Percentiles rank a stretch among this genome's conserved stretches.
phyloP scores from a whole-genome alignment of 805 yeast species.

The Monosporozyma siamensis region DNA sequence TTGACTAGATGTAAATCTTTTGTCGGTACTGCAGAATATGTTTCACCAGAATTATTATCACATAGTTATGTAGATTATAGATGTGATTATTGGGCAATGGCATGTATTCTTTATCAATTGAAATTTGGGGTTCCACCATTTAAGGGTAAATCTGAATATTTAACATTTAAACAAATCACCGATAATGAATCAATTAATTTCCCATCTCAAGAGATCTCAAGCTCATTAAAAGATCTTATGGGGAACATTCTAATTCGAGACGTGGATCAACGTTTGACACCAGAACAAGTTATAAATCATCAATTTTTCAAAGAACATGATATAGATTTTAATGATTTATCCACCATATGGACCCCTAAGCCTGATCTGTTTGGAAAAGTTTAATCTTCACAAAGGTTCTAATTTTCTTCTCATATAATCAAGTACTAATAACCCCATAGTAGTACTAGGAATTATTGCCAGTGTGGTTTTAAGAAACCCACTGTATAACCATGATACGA shows the following conservation, averaged over 20 bases:
- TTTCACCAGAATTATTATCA: constrained; percentile 36
- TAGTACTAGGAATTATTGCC: constrained; percentile 78
- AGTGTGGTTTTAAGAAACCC: constrained; percentile 69
- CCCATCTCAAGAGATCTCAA: constrained; percentile 40
- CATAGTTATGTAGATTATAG: constrained; percentile 79
- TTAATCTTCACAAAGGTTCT: constrained; percentile 8
- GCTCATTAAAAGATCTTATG: constrained; percentile 51
- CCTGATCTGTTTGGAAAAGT: background rate
- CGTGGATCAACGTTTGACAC: constrained; percentile 53
- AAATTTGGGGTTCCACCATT: constrained; percentile 86
- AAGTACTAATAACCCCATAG: constrained; percentile 74
- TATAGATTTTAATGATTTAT: background rate
- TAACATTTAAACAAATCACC: constrained; percentile 52
- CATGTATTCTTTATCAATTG: constrained; percentile 92
- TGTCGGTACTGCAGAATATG: constrained; percentile 59
- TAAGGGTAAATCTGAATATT: constrained; percentile 72
- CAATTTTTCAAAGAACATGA: constrained; percentile 38
- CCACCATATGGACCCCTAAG: background rate
- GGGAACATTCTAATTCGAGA: constrained; percentile 54
- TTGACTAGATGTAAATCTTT: constrained; percentile 68
- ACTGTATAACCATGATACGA: constrained; percentile 58
- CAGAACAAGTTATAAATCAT: constrained; percentile 51
- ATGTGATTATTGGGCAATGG: constrained; percentile 96
- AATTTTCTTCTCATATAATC: constrained; percentile 59
- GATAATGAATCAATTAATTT: constrained; percentile 40